Base-by-base conservation (phyloP, 768 basidiomycete genomes). In the Plicaturopsis crispa region DNA sequence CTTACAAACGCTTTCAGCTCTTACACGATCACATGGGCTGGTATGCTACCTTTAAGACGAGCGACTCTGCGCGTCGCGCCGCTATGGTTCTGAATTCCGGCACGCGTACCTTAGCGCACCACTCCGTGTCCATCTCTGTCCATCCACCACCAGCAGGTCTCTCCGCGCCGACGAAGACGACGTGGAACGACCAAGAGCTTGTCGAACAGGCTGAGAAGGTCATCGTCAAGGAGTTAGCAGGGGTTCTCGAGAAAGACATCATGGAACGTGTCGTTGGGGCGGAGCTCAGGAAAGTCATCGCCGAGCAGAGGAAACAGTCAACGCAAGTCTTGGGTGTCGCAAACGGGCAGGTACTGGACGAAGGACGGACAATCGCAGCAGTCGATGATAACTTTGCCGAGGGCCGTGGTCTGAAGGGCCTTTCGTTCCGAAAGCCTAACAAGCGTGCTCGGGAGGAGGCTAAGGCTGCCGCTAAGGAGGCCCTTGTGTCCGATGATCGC, bases 21-120 rank as follows among this genome's bases (percentile, higher is more conserved):
- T 63, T 90, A 2, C 73, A 75, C 44, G 84, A 85, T 54, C 70
- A 73, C 36, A 59, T 62, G 2, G 84, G 80, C 7, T 83, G 87
- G 69, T 93, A 91, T 52, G 72, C 92, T 45, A 84, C 89, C 3
- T 97, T 96, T 55, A 52, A 63, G 14, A 73, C 75, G 4, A 53
- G 66, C 2, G 74, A 74, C 39, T 55, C 72, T 1, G 91, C 91
- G 0, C 66, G 77, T 5, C 68, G 81, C 3, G 85, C 88, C 0
- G 69, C 70, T 6, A 72, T 75, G 47, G 78, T 87, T 3, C 71
- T 92, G 24, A 64, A 61, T 43, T 59, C 62, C 5, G 63, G 59
- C 4, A 62, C 63, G 10, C 73, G 72, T 28, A 74, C 66, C 41
- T 69, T 86, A 3, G 73, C 68, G 1, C 72, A 77, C 46, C 77